Conservation (phyloP, 257 asterid genomes). For the Ehretia macrophylla region DNA sequence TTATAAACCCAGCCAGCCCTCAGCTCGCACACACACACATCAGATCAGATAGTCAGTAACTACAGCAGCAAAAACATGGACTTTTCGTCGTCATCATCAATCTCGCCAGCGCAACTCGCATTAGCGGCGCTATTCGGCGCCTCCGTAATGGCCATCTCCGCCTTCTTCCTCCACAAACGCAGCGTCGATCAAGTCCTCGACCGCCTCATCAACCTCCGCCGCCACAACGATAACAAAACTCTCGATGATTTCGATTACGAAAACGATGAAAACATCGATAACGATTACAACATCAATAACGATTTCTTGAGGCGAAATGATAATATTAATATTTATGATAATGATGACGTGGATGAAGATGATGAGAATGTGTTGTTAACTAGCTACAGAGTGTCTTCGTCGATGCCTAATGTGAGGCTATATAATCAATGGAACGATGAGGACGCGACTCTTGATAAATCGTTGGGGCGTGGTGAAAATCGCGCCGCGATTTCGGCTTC, state of each 20-base stretch:
- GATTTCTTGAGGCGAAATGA: conserved; percentile 23
- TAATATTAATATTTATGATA: conserved; percentile 8
- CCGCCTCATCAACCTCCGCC: conserved; percentile 71
- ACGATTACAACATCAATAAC: conserved; percentile 8
- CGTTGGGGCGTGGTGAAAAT: conserved; percentile 3
- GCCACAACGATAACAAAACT: conserved; percentile 16
- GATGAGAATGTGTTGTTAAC: conserved; percentile 25
- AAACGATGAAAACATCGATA: conserved; percentile 11
- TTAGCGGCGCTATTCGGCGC: conserved; percentile 91
- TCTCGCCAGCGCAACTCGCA: conserved; percentile 53
- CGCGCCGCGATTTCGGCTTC: conserved; percentile 17
- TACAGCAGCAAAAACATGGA: conserved; percentile 23
- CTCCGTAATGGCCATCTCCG: conserved; percentile 85
- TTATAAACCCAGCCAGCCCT: conserved; percentile 16
- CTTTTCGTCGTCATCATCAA: conserved; percentile 20
- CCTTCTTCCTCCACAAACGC: conserved; percentile 83
- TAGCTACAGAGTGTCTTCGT: conserved; percentile 42
- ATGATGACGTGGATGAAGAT: conserved; percentile 25
- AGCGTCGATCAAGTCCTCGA: conserved; percentile 88
- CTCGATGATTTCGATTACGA: conserved; percentile 23
- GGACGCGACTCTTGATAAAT: conserved; percentile 19
- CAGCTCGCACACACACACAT: conserved; percentile 21
- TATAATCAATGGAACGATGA: conserved; percentile 31
- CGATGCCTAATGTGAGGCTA: conserved; percentile 43
- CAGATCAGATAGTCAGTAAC: background rate